Conservation (phyloP, 306 rosid genomes). For the Trifolium fragiferum region DNA sequence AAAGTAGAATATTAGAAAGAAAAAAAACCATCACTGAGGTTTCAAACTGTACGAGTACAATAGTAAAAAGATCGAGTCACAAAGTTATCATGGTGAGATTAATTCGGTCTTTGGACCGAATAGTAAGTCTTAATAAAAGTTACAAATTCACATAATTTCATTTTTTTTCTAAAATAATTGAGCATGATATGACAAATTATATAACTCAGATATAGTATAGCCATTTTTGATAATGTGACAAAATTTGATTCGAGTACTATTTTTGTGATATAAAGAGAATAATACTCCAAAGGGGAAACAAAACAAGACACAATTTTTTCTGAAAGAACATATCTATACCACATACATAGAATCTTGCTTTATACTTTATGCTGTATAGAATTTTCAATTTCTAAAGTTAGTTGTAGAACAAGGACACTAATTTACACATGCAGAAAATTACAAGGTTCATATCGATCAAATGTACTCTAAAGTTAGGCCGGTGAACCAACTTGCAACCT, state of each 20-base stretch:
- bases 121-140: no score
- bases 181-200: neutral
- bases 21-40: no score
- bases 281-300: neutral
- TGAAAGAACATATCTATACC: no score
- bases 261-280: conserved; percentile 16
- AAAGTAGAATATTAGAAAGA: no score
- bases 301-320: neutral
- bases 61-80: no score
- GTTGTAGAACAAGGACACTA: neutral
- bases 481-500: conserved; percentile 12
- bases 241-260: neutral
- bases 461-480: conserved; percentile 19
- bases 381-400: conserved; percentile 15
- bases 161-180: neutral
- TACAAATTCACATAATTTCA: no score
- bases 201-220: no score
- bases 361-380: neutral
- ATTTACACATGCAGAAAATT: conserved; percentile 26
- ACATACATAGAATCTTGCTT: neutral
- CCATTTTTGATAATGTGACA: neutral
- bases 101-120: no score
- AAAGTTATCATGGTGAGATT: no score
- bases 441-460: neutral
- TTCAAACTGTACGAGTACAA: no score